Evolutionary conservation across 306 rosid species (phyloP), one percentile per base, ranked within the genome.

Genomic region (Trichosanthes truncata): DNA sequence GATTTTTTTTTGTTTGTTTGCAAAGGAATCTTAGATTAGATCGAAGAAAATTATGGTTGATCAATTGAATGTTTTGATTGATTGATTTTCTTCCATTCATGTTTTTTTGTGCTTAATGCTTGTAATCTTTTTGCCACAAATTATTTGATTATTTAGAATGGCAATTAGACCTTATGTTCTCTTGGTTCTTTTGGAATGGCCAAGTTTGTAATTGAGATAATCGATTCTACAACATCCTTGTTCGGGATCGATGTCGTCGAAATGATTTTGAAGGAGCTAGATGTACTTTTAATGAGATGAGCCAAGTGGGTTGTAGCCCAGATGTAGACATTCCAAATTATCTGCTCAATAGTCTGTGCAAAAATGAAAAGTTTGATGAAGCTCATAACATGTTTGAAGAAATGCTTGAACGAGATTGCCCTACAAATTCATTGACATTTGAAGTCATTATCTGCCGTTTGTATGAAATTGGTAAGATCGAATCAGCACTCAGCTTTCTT

Each of bases 211-310:
- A 88, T 90, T 69, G 77, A 51, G 86, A 79, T 79, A 31, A 68
- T 87, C 0, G 89, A 89, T 77, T 84, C 76, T 94, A 87, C 89
- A 80, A 85, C 41, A 84, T 87, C 48, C 85, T 94, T 18, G 82
- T 89, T 43, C 86, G 82, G 76, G 86, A 80, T 41, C 66, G 80
- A 74, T 90, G 97, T 80, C 84, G 86, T 57, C 74, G 63, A 77
- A 79, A 84, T n/a, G 87, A 87, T 86, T 81, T 82, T 38, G 83
- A 85, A 63, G 87, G 84, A 81, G 94, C 90, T 4, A 40, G 6
- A 18, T 83, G 78, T 82, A 82, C 90, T 56, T 23, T 94, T 23
- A 68, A 77, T 77, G 90, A 81, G 76, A 92, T 92, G 93, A 84
- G 84, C 86, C 83, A 62, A 85, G 76, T 2, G 10, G 90, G 91